A percentile compares a stretch with the other conserved stretches of the same genome.
Evolutionary conservation across 331 rosid genomes (phyloP).

Genomic region (Erythrophleum ivorense): DNA sequence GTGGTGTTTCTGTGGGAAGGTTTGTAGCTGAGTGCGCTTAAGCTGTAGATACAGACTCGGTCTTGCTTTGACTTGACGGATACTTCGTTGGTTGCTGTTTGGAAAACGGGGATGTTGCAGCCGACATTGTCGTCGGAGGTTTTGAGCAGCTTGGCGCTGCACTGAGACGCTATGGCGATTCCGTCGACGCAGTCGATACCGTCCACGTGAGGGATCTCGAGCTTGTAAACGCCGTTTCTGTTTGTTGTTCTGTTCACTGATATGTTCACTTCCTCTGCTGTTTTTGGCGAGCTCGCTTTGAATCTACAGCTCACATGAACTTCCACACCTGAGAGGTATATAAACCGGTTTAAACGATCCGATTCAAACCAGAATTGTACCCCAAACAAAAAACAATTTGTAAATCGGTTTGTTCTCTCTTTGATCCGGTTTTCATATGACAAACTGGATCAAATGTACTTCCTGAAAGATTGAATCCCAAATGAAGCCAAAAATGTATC

Average conservation of each 20-base stretch:
- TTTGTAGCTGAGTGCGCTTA: conserved; percentile 65
- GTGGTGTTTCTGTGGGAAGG: conserved; percentile 58
- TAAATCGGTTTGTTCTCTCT: too few species aligned
- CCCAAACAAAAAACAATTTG: too few species aligned
- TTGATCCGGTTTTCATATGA: too few species aligned
- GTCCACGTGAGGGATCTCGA: conserved; percentile 67
- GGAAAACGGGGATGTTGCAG: conserved; percentile 64
- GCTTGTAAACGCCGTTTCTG: conserved; percentile 58
- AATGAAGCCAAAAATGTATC: not conserved
- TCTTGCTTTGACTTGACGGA: conserved; percentile 68
- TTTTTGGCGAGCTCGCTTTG: conserved; percentile 55
- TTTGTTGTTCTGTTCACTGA: conserved; percentile 67
- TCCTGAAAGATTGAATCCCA: not conserved
- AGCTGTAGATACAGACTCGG: conserved; percentile 67
- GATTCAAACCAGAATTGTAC: too few species aligned
- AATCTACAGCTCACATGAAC: conserved; percentile 75
- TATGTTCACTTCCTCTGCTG: conserved; percentile 52
- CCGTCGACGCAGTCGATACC: conserved; percentile 62
- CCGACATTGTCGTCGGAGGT: conserved; percentile 46
- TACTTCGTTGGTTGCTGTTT: conserved; percentile 52
- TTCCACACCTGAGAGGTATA: conserved; percentile 75
- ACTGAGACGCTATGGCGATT: conserved; percentile 55
- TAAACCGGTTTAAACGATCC: too few species aligned
- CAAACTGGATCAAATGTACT: conserved; percentile 25
- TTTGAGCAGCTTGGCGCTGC: conserved; percentile 62